phyloP scores from a whole-genome alignment of 805 yeast species.

The Starmerella sp. region DNA sequence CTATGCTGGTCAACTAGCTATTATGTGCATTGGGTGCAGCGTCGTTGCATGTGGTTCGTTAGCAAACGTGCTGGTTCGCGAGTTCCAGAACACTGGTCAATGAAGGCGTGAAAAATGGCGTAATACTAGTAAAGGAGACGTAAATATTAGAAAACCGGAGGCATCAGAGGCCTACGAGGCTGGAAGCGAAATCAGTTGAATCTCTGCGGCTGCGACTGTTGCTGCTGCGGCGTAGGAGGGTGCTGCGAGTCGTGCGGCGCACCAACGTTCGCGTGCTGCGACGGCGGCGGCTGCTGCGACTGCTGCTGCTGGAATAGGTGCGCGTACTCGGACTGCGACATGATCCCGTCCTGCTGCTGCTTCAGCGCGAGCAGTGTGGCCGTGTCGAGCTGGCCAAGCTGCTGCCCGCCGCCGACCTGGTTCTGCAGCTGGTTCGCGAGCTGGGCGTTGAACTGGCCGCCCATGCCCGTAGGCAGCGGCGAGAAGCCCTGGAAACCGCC shows the following conservation, averaged over 20 bases:
- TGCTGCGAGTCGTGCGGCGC: not conserved
- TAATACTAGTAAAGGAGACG: not conserved
- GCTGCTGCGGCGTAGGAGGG: not conserved
- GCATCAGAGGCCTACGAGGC: not conserved
- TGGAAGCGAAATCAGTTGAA: not conserved
- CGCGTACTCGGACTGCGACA: slow-evolving; percentile 3
- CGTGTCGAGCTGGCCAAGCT: slow-evolving; percentile 12
- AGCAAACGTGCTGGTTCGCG: not conserved
- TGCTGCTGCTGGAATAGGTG: slow-evolving; percentile 8
- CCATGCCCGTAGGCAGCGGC: slow-evolving; percentile 3
- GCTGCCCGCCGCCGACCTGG: not conserved
- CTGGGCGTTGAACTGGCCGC: slow-evolving; percentile 7
- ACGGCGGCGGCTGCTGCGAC: not conserved
- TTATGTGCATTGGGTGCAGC: no score
- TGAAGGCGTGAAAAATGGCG: not conserved
- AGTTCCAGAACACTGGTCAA: not conserved
- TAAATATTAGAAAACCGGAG: not conserved
- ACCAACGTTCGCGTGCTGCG: not conserved
- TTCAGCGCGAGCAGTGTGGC: slow-evolving; percentile 11
- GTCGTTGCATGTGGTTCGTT: not conserved
- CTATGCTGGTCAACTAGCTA: no score
- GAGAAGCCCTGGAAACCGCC: slow-evolving; percentile 16
- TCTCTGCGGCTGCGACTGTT: not conserved
- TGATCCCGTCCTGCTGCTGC: slow-evolving; percentile 11
- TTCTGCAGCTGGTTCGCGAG: slow-evolving; percentile 1